phyloP scores from a whole-genome alignment of 2,329 filamentous ascomycete genomes.

The Curvularia eragrostidis region DNA sequence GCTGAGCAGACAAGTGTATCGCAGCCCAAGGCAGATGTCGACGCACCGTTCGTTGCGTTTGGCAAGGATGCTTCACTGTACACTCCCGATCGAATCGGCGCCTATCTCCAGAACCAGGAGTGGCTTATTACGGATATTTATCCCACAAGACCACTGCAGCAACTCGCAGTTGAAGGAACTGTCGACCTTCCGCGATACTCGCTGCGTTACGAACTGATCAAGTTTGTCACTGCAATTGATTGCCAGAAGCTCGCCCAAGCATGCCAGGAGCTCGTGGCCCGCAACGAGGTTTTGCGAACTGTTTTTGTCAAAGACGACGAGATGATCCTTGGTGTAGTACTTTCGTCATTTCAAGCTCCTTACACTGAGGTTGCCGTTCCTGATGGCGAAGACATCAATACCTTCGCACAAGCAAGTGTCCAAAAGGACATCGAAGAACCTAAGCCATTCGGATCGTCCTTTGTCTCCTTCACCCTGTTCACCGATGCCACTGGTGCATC shows the following conservation, averaged over 20 bases:
- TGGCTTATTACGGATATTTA: constrained; percentile 64
- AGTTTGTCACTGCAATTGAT: constrained; percentile 62
- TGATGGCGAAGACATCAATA: constrained; percentile 59
- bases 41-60: constrained; percentile 62
- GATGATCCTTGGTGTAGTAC: constrained; percentile 63
- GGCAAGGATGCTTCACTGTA: constrained; percentile 54
- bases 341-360: constrained; percentile 60
- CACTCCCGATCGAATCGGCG: constrained; percentile 57
- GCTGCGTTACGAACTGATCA: constrained; percentile 69
- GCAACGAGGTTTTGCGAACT: constrained; percentile 70
- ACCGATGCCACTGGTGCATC: constrained; percentile 61
- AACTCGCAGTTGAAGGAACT: constrained; percentile 65
- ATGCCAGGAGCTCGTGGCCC: constrained; percentile 63
- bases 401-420: constrained; percentile 62
- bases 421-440: constrained; percentile 62
- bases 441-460: constrained; percentile 63
- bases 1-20: constrained; percentile 40
- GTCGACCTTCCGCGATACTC: constrained; percentile 66
- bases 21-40: constrained; percentile 28
- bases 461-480: constrained; percentile 55
- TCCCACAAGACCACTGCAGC: constrained; percentile 65
- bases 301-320: constrained; percentile 63
- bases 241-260: constrained; percentile 56
- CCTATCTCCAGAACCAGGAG: constrained; percentile 59
- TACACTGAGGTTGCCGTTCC: constrained; percentile 50